A percentile compares a stretch with the other conserved stretches of the same genome.
Evolutionary conservation across 2,329 filamentous ascomycete genomes (phyloP).

Genomic region (Cercospora sp.): DNA sequence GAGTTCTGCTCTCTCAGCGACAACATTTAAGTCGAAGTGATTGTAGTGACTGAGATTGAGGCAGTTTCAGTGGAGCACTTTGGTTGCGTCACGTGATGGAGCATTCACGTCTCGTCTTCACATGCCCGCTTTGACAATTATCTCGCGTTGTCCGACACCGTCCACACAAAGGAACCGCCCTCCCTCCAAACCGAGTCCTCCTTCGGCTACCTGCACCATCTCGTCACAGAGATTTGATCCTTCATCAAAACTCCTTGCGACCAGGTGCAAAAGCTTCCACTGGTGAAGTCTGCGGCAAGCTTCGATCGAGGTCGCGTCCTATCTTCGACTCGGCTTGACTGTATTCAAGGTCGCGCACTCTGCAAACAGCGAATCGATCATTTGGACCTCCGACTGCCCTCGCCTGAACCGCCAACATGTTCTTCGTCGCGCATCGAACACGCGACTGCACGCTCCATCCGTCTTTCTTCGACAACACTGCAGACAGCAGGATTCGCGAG

Average conservation of each 20-base stretch:
- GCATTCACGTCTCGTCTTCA: background rate
- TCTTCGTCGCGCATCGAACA: slow-evolving; percentile 97
- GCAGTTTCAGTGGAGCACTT: background rate
- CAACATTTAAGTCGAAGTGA: background rate
- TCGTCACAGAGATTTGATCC: background rate
- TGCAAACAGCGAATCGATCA: background rate
- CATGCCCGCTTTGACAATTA: background rate
- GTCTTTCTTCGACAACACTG: slow-evolving; percentile 93
- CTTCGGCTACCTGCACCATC: background rate
- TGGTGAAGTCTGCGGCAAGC: slow-evolving; percentile 2
- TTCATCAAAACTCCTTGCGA: background rate
- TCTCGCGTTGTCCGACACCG: background rate
- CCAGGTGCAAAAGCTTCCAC: background rate
- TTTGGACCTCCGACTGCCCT: background rate
- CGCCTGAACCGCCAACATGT: slow-evolving; percentile 61
- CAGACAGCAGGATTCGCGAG: slow-evolving; percentile 85
- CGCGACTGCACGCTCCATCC: slow-evolving; percentile 93
- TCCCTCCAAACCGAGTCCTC: background rate
- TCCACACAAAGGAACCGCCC: slow-evolving; percentile 1
- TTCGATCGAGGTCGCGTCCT: background rate
- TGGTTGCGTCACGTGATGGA: background rate
- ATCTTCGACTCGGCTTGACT: background rate
- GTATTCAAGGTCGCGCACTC: background rate
- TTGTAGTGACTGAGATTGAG: background rate
- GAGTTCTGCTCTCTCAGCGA: background rate